Conservation (phyloP, 2,329 filamentous ascomycete genomes). For the Penicillium sp. region DNA sequence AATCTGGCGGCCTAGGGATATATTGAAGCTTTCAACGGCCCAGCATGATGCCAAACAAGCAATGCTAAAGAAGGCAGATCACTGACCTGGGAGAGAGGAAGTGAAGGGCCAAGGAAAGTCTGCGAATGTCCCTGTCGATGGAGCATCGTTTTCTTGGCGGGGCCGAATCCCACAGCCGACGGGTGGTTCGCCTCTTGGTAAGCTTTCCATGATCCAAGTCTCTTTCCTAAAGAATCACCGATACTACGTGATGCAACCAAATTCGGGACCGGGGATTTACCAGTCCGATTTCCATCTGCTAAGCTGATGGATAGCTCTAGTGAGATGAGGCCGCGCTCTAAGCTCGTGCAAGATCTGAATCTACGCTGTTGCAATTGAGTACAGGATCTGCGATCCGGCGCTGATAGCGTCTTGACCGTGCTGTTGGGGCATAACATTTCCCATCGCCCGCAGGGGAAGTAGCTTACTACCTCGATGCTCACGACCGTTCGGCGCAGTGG, state of each 20-base stretch:
- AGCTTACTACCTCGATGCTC: neutral
- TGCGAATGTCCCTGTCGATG: neutral
- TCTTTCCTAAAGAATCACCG: constrained; percentile 23
- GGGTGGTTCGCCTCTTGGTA: constrained; percentile 4
- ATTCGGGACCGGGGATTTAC: constrained; percentile 24
- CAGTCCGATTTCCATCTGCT: constrained; percentile 5
- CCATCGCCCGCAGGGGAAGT: neutral
- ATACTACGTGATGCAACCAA: constrained; percentile 30
- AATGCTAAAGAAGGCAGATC: neutral
- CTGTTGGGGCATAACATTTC: constrained; percentile 16
- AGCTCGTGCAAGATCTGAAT: constrained; percentile 20
- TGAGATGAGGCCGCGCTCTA: neutral
- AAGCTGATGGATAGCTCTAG: neutral
- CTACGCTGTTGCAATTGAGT: constrained; percentile 17
- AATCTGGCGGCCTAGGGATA: constrained; percentile 17
- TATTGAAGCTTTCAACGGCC: neutral
- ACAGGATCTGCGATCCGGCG: constrained; percentile 17
- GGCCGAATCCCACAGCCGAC: neutral
- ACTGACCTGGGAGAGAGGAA: neutral
- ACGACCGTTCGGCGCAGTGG: neutral
- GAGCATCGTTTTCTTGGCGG: neutral
- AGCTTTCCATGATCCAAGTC: constrained; percentile 18
- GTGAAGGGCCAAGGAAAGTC: neutral
- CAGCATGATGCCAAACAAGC: neutral
- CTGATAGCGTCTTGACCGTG: constrained; percentile 5